Percentiles rank a stretch among this genome's conserved stretches.
These are phyloP conservation scores for Beauveria australis DNA, from an alignment of 2,329 filamentous ascomycete species.

Conservation along the genomic window DNA sequence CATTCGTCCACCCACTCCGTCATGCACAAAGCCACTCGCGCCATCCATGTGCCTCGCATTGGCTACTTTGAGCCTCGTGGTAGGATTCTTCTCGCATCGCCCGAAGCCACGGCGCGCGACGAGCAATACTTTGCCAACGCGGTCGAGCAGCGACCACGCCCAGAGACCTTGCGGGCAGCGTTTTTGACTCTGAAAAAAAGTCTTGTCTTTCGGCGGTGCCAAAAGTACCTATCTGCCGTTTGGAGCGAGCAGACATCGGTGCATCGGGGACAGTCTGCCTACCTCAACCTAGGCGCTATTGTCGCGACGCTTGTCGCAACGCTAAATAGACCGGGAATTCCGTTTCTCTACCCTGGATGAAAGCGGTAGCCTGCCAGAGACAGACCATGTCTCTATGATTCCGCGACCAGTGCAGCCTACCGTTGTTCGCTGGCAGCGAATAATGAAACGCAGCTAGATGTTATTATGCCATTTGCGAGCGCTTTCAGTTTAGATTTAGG, in stretches of 20 bases:
- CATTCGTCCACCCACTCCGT: slow-evolving; percentile 68
- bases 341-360: slow-evolving; percentile 49
- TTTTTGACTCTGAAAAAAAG: slow-evolving; percentile 14
- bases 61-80: slow-evolving; percentile 49
- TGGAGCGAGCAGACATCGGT: slow-evolving; percentile 63
- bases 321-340: slow-evolving; percentile 47
- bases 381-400: slow-evolving; percentile 52
- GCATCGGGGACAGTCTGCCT: slow-evolving; percentile 70
- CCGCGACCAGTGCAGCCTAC: slow-evolving; percentile 27
- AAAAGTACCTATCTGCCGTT: slow-evolving; percentile 52
- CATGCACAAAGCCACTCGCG: slow-evolving; percentile 63
- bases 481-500: too few relatives aligned
- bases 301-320: slow-evolving; percentile 34
- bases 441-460: background rate
- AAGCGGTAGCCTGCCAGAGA: slow-evolving; percentile 45
- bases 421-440: slow-evolving; percentile 23
- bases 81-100: slow-evolving; percentile 35
- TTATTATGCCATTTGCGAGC: too few relatives aligned
- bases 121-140: slow-evolving; percentile 48
- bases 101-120: slow-evolving; percentile 33
- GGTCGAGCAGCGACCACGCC: slow-evolving; percentile 22
- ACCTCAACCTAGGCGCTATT: slow-evolving; percentile 59
- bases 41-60: slow-evolving; percentile 50
- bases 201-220: slow-evolving; percentile 25
- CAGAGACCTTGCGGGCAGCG: slow-evolving; percentile 9